Conservation (phyloP, 2,329 filamentous ascomycete genomes). For the Trichoderma cornu-damae region DNA sequence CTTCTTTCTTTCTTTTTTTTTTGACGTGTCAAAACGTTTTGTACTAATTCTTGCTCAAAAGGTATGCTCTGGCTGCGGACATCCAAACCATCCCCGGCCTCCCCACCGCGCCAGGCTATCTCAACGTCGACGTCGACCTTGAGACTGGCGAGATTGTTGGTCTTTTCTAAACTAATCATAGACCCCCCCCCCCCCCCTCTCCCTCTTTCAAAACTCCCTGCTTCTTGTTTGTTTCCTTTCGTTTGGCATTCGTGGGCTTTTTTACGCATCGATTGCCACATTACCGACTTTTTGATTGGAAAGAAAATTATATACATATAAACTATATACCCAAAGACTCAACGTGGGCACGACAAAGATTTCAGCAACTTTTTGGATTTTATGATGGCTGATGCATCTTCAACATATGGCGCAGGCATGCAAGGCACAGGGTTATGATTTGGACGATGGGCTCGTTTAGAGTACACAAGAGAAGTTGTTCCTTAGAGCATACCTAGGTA, state of each 20-base stretch:
- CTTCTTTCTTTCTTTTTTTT: background rate
- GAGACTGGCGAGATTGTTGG: slow-evolving; percentile 85
- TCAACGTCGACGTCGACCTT: slow-evolving; percentile 81
- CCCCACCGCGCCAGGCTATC: slow-evolving; percentile 88
- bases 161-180: slow-evolving; percentile 63
- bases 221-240: background rate
- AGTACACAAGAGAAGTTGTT: slow-evolving; percentile 8
- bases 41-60: slow-evolving; percentile 39
- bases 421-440: background rate
- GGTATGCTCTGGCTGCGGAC: slow-evolving; percentile 89
- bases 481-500: no score
- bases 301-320: slow-evolving; percentile 6
- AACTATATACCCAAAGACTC: slow-evolving; percentile 18
- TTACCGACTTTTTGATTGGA: background rate
- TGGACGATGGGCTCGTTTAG: slow-evolving; percentile 1
- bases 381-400: slow-evolving; percentile 17
- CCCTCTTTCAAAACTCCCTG: no score
- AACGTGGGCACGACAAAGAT: slow-evolving; percentile 18
- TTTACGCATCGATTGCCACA: background rate
- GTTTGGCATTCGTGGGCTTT: slow-evolving; percentile 4
- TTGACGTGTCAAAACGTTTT: background rate
- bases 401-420: slow-evolving; percentile 20
- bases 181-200: no score
- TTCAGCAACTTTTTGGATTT: slow-evolving; percentile 5
- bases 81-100: slow-evolving; percentile 97